phyloP scores from a whole-genome alignment of 2,329 filamentous ascomycete genomes.

The Aspergillus caelatus region DNA sequence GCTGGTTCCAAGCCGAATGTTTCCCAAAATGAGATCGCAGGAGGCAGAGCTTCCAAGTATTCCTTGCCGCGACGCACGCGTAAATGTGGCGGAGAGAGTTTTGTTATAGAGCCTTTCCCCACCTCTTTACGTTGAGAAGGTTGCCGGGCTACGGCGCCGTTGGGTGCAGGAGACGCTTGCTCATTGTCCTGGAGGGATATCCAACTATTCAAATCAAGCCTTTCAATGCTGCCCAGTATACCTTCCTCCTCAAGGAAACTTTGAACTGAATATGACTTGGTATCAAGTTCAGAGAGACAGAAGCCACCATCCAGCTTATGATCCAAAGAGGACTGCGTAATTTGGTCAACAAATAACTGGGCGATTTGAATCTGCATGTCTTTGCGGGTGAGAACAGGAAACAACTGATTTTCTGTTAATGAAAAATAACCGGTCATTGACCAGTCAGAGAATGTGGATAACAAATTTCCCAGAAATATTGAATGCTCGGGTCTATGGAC shows the following conservation, averaged over 20 bases:
- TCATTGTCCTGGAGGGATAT: conserved; percentile 34
- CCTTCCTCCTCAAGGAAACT: conserved; percentile 32
- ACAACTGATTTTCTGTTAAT: conserved; percentile 32
- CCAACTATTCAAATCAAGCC: conserved; percentile 41
- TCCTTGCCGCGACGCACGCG: conserved; percentile 57
- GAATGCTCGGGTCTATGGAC: conserved; percentile 33
- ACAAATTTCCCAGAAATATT: conserved; percentile 41
- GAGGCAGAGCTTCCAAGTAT: conserved; percentile 58
- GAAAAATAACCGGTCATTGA: conserved; percentile 44
- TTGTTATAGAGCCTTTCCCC: conserved; percentile 40
- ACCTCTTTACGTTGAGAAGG: conserved; percentile 30
- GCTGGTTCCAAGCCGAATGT: conserved; percentile 60
- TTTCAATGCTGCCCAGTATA: conserved; percentile 33
- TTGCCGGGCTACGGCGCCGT: conserved; percentile 19
- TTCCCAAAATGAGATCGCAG: conserved; percentile 64
- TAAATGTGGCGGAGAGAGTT: conserved; percentile 56
- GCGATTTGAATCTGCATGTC: conserved; percentile 43
- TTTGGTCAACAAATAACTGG: conserved; percentile 46
- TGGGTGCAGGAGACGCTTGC: conserved; percentile 17
- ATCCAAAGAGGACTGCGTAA: conserved; percentile 48
- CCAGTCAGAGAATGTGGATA: conserved; percentile 45
- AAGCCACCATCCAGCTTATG: conserved; percentile 35
- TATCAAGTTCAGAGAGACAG: conserved; percentile 32
- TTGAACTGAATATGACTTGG: conserved; percentile 26
- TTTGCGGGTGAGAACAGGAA: conserved; percentile 35